Base-by-base conservation (phyloP, 2,329 filamentous ascomycete genomes). In the Ophiosphaerella korrae region DNA sequence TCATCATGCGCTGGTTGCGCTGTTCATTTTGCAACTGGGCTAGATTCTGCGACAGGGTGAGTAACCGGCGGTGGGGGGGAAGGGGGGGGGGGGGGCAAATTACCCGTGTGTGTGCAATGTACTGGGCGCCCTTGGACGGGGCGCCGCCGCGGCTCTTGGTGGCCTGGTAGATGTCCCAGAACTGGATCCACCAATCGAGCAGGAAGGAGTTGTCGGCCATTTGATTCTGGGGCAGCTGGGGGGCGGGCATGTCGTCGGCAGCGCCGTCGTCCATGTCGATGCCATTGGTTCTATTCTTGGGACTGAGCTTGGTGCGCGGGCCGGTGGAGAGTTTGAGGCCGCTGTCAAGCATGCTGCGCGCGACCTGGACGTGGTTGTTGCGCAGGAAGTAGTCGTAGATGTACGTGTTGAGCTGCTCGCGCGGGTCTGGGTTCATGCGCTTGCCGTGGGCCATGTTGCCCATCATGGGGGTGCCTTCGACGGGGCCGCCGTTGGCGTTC, bases 101-200 rank as follows among this genome's bases (percentile, higher is more conserved):
- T 84, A 95, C 92, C 83, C 95, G 89, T 57, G 88, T 92, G 68
- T 95, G 89, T 52, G 82, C 78, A 50, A 95, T 84, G 74, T 96
- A 96, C 77, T 89, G 86, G 83, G 57, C 83, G 68, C 81, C 48
- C 54, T 73, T 70, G 41, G 62, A 53, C 13, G 54, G 52, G 36
- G 40, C 38, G 86, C 44, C 55, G 26, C 41, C 50, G 42, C 60
- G 56, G 66, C 82, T 84, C 67, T 90, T 88, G 70, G 93, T 89
- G 48, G 91, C 90, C 68, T 86, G 86, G 75, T 89, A 95, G 63
- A 97, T 91, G 67, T 99, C 94, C 92, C 92, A 97, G 74, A 99
- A 99, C 45, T 97, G 83, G 68, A 88, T 90, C 79, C 95, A 99
- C 94, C 94, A 99, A 68, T 97, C 94, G 63, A 91, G 88, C n/a